phyloP scores from a whole-genome alignment of 805 yeast genomes.

The Schwanniomyces vanrijiae region DNA sequence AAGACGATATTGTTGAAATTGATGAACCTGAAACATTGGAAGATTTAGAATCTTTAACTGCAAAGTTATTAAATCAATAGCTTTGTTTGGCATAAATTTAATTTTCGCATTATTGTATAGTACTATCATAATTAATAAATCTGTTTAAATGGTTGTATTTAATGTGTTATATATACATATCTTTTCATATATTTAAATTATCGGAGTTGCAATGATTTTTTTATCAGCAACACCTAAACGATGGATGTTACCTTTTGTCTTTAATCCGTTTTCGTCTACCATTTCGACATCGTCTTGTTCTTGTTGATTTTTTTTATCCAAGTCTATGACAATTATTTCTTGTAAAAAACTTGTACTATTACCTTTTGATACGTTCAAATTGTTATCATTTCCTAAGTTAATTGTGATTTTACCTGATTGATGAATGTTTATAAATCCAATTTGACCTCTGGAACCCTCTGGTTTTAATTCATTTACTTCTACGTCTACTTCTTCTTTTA shows the following conservation, averaged over 20 bases:
- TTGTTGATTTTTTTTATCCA: constrained; percentile 27
- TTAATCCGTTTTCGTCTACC: constrained; percentile 17
- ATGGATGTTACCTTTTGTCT: constrained; percentile 21
- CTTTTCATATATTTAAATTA: constrained; percentile 5
- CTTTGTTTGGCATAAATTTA: neutral
- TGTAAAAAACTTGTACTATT: constrained; percentile 69
- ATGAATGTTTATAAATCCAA: constrained; percentile 76
- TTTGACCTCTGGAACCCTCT: constrained; percentile 45
- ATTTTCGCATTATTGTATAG: neutral
- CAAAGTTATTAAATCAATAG: constrained; percentile 37
- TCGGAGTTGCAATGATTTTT: constrained; percentile 33
- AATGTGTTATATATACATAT: constrained; percentile 3
- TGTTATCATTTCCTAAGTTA: constrained; percentile 65
- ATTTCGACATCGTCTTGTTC: constrained; percentile 27
- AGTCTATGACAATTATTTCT: constrained; percentile 62
- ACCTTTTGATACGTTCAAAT: constrained; percentile 69
- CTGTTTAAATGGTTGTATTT: neutral
- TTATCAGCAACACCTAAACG: constrained; percentile 31
- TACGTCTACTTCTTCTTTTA: constrained; percentile 6
- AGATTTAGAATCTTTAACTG: constrained; percentile 88
- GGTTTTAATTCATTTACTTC: constrained; percentile 12
- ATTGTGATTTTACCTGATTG: constrained; percentile 81
- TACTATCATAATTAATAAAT: neutral
- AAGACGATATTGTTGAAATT: constrained; percentile 56
- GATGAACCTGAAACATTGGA: constrained; percentile 90